Evolutionary conservation across 2,329 filamentous ascomycete genomes (phyloP).

Genomic region (Diaporthe helianthi): DNA sequence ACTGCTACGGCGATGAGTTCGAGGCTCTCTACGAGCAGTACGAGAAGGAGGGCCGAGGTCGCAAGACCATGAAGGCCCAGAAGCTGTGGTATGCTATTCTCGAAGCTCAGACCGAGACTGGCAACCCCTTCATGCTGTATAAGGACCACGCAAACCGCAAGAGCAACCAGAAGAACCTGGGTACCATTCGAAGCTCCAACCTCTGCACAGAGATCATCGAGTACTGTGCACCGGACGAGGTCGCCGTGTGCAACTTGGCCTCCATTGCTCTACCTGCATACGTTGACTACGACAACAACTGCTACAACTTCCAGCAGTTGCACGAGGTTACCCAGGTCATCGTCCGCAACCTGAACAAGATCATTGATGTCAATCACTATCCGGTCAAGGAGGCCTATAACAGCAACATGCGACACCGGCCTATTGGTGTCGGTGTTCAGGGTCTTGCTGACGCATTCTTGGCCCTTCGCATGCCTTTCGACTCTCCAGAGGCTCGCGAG

Average conservation of each 20-base stretch:
- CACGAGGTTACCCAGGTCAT: constrained; percentile 94
- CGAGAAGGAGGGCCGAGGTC: constrained; percentile 85
- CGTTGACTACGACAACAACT: constrained; percentile 83
- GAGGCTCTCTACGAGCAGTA: constrained; percentile 94
- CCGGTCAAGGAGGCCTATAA: constrained; percentile 92
- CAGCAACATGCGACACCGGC: constrained; percentile 97
- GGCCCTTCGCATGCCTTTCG: constrained; percentile 93
- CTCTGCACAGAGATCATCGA: constrained; percentile 98
- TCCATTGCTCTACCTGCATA: constrained; percentile 91
- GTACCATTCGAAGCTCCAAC: constrained; percentile 98
- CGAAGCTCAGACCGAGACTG: constrained; percentile 97
- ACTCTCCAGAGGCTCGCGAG: constrained; percentile 90
- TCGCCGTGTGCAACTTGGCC: constrained; percentile 97
- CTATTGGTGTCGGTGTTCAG: constrained; percentile 95
- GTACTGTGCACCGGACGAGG: constrained; percentile 96
- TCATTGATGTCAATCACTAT: constrained; percentile 98
- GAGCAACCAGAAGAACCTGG: constrained; percentile 99
- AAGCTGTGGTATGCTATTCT: constrained; percentile 99
- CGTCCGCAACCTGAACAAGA: constrained; percentile 95
- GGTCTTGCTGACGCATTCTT: constrained; percentile 98
- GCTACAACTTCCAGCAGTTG: constrained; percentile 95
- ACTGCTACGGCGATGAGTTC: constrained; percentile 97
- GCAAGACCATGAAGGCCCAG: constrained; percentile 92
- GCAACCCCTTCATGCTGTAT: constrained; percentile 99
- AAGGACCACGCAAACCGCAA: constrained; percentile 98